phyloP scores from a whole-genome alignment of 2,329 filamentous ascomycete species.

The Ophiostoma tasmaniense region DNA sequence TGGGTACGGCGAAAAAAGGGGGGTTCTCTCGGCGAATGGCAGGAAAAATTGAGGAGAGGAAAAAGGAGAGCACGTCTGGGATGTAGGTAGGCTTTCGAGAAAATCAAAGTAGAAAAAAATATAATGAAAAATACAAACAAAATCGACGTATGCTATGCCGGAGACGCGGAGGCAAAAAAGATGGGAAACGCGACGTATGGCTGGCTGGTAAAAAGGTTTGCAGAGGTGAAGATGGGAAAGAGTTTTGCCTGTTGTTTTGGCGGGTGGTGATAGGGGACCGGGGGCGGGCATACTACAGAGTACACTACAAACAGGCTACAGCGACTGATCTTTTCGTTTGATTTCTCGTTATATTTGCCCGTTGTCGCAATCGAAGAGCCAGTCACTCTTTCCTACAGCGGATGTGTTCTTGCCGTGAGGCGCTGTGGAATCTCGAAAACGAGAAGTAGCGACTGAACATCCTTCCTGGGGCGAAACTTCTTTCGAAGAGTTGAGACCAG shows the following conservation, averaged over 20 bases:
- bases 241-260: neutral
- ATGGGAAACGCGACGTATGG: neutral
- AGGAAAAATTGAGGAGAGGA: neutral
- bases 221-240: neutral
- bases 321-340: neutral
- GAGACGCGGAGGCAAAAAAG: neutral
- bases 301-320: neutral
- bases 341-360: neutral
- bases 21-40: neutral
- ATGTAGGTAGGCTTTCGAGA: neutral
- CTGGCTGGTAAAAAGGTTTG: neutral
- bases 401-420: neutral
- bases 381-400: neutral
- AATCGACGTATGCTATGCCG: neutral
- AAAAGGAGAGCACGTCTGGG: neutral
- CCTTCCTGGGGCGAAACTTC: neutral
- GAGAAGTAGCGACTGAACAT: neutral
- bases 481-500: neutral
- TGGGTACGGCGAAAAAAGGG: slow-evolving; percentile 8
- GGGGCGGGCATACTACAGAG: neutral
- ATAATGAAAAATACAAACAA: neutral
- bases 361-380: neutral
- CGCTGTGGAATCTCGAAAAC: neutral
- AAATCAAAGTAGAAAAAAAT: neutral
- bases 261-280: neutral